These are phyloP conservation scores for Paraglomus brasilianum DNA, from an alignment of 192 early-diverging fungal species.

Conservation along the genomic window DNA sequence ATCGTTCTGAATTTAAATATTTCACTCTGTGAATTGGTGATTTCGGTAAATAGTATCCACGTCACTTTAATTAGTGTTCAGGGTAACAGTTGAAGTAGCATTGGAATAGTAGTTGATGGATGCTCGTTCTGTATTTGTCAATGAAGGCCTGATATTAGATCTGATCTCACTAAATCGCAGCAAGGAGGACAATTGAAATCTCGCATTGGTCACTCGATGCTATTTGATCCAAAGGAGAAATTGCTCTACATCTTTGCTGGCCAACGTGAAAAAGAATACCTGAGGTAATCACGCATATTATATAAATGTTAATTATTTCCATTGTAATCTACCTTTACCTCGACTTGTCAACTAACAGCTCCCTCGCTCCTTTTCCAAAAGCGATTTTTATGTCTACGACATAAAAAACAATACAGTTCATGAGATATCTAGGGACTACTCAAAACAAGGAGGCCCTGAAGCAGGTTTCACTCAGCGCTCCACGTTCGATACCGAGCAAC, in stretches of 20 bases:
- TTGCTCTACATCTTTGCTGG: slow-evolving; percentile 86
- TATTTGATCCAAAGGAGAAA: slow-evolving; percentile 57
- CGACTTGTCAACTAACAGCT: too few species aligned
- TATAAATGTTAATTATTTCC: too few species aligned
- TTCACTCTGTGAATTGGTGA: not conserved
- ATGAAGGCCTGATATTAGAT: slow-evolving; percentile 10
- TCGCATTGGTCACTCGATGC: slow-evolving; percentile 89
- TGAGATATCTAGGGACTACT: slow-evolving; percentile 76
- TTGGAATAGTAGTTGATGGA: too few species aligned
- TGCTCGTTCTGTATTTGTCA: too few species aligned
- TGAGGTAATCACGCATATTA: slow-evolving; percentile 29
- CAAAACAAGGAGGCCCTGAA: slow-evolving; percentile 73
- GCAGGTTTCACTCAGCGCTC: slow-evolving; percentile 81
- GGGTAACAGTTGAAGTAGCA: too few species aligned
- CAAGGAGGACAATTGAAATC: slow-evolving; percentile 68
- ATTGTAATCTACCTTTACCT: too few species aligned
- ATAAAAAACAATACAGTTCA: slow-evolving; percentile 75
- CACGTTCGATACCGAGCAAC: slow-evolving; percentile 71
- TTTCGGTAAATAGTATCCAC: slow-evolving; percentile 29
- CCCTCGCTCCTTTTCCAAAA: not conserved
- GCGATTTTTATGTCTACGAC: slow-evolving; percentile 83
- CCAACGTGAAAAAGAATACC: slow-evolving; percentile 77
- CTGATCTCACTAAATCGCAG: not conserved
- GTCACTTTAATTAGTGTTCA: slow-evolving; percentile 30
- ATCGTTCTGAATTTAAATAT: slow-evolving; percentile 33